Percentiles rank a stretch among this genome's conserved stretches.
phyloP scores from a whole-genome alignment of 169 alveolate species.

The Eimeria necatrix region DNA sequence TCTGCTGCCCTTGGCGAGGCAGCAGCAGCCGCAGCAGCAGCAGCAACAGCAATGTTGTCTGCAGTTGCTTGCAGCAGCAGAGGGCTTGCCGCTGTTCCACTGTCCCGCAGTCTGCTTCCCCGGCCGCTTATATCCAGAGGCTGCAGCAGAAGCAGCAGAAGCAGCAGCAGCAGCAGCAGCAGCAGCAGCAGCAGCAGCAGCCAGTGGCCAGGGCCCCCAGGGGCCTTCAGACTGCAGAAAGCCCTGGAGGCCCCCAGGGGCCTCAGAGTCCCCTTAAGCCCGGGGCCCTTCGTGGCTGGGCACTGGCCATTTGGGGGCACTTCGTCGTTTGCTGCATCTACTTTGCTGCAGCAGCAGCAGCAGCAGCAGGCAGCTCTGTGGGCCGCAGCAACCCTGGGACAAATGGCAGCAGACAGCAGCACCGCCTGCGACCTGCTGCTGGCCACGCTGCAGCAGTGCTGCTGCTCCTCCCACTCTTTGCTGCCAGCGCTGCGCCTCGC shows the following conservation, averaged over 20 bases:
- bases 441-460: conserved; percentile 49
- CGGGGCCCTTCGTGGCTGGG: not conserved
- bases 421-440: conserved; percentile 20
- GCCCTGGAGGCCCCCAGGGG: conserved; percentile 1
- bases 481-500: conserved; percentile 57
- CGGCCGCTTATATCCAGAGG: not conserved
- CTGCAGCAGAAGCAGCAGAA: conserved; percentile 20
- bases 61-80: conserved; percentile 45
- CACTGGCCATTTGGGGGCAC: not conserved
- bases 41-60: not conserved
- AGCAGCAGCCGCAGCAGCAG: conserved; percentile 58
- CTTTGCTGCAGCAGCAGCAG: conserved; percentile 50
- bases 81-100: not conserved
- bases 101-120: conserved; percentile 43
- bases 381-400: conserved; percentile 25
- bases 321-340: conserved; percentile 3
- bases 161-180: conserved; percentile 63
- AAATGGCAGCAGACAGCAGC: conserved; percentile 28
- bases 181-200: conserved; percentile 63
- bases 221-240: conserved; percentile 20
- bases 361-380: conserved; percentile 18
- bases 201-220: not conserved
- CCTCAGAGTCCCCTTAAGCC: not conserved
- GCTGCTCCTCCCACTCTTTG: conserved; percentile 29
- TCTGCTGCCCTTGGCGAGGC: conserved; percentile 35